Conservation (phyloP, 148 eudicot genomes). For the Dysphania ambrosioides region DNA sequence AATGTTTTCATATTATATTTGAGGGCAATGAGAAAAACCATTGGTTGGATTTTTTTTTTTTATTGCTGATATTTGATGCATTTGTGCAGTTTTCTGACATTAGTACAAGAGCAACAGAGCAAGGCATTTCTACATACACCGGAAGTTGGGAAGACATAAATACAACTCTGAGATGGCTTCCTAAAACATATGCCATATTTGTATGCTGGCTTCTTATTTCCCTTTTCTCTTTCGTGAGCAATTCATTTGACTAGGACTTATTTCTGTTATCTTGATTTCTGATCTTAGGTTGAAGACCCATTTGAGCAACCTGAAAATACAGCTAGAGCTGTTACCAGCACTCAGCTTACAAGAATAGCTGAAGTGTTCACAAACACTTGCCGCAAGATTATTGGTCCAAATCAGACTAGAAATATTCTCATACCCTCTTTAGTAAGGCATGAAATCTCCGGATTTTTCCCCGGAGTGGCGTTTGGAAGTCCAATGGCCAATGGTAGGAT, state of each 20-base stretch:
- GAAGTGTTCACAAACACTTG: slow-evolving; percentile 43
- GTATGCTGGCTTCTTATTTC: slow-evolving; percentile 46
- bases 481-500: slow-evolving; percentile 11
- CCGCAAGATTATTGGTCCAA: slow-evolving; percentile 31
- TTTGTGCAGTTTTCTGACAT: slow-evolving; percentile 64
- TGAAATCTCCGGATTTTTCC: slow-evolving; percentile 28
- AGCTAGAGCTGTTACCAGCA: slow-evolving; percentile 51
- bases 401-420: slow-evolving; percentile 32
- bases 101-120: slow-evolving; percentile 47
- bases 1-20: not conserved
- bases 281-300: slow-evolving; percentile 68
- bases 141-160: slow-evolving; percentile 69
- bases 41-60: not conserved
- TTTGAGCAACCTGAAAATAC: slow-evolving; percentile 69
- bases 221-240: slow-evolving; percentile 7
- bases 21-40: slow-evolving; percentile 5
- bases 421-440: slow-evolving; percentile 37
- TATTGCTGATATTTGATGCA: slow-evolving; percentile 2
- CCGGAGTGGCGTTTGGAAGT: slow-evolving; percentile 24
- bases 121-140: slow-evolving; percentile 62
- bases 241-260: not conserved
- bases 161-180: slow-evolving; percentile 78
- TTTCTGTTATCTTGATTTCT: not conserved
- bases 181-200: slow-evolving; percentile 73
- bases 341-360: slow-evolving; percentile 41